Conservation (phyloP, 1,284 basidiomycete species). For the Cutaneotrichosporon mucoides region DNA sequence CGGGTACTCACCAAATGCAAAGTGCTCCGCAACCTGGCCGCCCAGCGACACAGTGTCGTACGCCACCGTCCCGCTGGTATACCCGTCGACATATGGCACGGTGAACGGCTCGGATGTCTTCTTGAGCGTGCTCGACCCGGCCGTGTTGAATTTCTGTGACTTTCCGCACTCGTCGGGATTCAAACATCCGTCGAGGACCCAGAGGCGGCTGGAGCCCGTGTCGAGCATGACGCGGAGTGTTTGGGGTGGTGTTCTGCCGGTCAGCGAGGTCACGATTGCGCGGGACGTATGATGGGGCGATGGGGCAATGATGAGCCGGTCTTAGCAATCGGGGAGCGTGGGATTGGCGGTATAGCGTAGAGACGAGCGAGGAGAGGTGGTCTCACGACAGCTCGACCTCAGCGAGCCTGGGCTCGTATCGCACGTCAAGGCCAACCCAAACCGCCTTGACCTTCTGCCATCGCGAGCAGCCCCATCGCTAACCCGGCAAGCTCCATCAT, state of each 20-base stretch:
- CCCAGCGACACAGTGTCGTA: neutral
- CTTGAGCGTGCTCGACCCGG: constrained; percentile 24
- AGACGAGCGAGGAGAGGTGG: no score
- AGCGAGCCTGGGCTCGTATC: no score
- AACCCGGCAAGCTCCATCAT: no score
- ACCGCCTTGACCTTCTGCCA: no score
- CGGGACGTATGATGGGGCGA: no score
- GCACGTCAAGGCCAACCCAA: no score
- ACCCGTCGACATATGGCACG: neutral
- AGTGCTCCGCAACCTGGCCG: neutral
- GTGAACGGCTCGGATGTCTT: constrained; percentile 29
- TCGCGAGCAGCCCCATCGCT: no score
- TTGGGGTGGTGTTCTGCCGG: constrained; percentile 47
- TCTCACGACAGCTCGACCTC: no score
- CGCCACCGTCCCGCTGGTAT: neutral
- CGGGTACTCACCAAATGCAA: neutral
- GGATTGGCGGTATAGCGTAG: no score
- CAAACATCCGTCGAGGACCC: constrained; percentile 39
- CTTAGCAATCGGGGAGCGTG: no score
- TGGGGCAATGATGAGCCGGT: no score
- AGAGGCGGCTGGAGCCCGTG: constrained; percentile 58
- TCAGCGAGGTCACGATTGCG: no score
- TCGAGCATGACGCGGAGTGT: constrained; percentile 57
- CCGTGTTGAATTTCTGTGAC: constrained; percentile 14
- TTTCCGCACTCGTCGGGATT: constrained; percentile 18